These are phyloP conservation scores for Chaetomium fimeti DNA, from an alignment of 495 filamentous ascomycete genomes.

Conservation along the genomic window DNA sequence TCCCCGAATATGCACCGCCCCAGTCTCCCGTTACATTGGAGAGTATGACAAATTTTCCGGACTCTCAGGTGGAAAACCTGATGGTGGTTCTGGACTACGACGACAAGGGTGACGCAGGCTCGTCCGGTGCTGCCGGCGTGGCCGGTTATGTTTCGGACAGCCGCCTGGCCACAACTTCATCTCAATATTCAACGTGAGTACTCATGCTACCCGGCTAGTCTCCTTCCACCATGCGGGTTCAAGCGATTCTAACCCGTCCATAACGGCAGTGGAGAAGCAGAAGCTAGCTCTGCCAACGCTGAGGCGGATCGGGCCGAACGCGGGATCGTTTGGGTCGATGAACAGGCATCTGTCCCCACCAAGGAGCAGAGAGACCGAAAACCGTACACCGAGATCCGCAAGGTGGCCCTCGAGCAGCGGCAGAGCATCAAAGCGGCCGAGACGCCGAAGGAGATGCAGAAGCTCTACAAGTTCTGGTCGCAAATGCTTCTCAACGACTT, in stretches of 20 bases:
- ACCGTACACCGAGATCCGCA: constrained; percentile 55
- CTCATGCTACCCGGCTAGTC: background rate
- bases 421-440: constrained; percentile 47
- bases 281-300: background rate
- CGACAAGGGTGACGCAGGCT: constrained; percentile 21
- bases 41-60: constrained; percentile 48
- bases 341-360: constrained; percentile 11
- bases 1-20: constrained; percentile 72
- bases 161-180: background rate
- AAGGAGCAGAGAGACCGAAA: constrained; percentile 48
- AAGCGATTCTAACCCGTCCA: constrained; percentile 3
- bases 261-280: constrained; percentile 20
- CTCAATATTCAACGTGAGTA: constrained; percentile 17
- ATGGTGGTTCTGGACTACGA: constrained; percentile 27
- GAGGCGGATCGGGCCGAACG: constrained; percentile 4
- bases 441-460: constrained; percentile 56
- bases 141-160: constrained; percentile 24
- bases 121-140: constrained; percentile 19
- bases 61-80: constrained; percentile 54
- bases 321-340: constrained; percentile 24
- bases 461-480: constrained; percentile 78
- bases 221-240: background rate
- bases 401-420: constrained; percentile 59
- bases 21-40: constrained; percentile 46
- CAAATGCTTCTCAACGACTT: constrained; percentile 72